Evolutionary conservation across 805 yeast genomes (phyloP).

Genomic region (Candida quercuum): DNA sequence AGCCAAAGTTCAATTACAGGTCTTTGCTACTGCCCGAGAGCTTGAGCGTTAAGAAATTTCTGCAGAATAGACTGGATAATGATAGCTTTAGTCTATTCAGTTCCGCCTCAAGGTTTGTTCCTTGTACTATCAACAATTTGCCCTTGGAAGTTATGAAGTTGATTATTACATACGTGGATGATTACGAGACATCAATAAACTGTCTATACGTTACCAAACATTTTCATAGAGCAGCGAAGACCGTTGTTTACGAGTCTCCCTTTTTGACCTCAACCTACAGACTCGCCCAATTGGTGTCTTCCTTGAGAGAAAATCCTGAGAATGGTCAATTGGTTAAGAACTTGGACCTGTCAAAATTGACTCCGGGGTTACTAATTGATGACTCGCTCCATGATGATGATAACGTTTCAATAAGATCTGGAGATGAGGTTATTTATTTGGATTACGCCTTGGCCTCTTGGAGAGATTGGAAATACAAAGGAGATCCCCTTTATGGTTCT

Average conservation of each 20-base stretch:
- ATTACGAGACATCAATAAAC: constrained; percentile 35
- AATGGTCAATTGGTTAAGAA: constrained; percentile 52
- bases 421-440: constrained; percentile 10
- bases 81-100: constrained; percentile 28
- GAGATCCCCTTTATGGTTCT: constrained; percentile 59
- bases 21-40: constrained; percentile 16
- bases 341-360: constrained; percentile 52
- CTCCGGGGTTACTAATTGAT: constrained; percentile 32
- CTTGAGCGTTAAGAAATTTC: constrained; percentile 17
- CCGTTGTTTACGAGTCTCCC: constrained; percentile 49
- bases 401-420: constrained; percentile 6
- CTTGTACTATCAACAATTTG: constrained; percentile 22
- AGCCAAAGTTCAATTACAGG: constrained; percentile 15
- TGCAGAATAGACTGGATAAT: constrained; percentile 27
- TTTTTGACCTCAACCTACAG: constrained; percentile 66
- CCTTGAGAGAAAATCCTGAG: constrained; percentile 48
- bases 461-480: constrained; percentile 86
- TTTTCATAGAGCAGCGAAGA: constrained; percentile 47
- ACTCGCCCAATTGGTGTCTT: constrained; percentile 72
- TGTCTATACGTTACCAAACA: constrained; percentile 46
- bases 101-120: constrained; percentile 9
- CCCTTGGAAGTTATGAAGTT: constrained; percentile 29
- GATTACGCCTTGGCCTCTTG: constrained; percentile 64
- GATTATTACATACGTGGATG: constrained; percentile 25
- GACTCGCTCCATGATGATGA: constrained; percentile 7